phyloP scores from a whole-genome alignment of 768 basidiomycete genomes.

The Phlegmacium glaucopus region DNA sequence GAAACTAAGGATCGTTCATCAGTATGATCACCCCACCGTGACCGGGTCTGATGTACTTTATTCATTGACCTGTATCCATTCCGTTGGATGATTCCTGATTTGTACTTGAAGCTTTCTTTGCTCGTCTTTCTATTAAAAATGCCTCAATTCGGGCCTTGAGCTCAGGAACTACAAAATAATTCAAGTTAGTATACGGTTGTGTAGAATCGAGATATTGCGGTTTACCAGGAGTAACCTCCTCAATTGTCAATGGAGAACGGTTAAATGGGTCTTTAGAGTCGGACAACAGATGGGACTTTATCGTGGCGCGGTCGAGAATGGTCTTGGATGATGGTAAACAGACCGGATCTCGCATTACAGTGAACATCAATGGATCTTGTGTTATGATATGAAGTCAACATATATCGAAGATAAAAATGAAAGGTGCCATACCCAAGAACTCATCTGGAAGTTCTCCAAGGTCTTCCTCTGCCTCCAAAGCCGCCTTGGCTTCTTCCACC shows the following conservation, averaged over 20 bases:
- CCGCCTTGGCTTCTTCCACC: slow-evolving; percentile 81
- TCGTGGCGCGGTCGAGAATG: slow-evolving; percentile 84
- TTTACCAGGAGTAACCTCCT: slow-evolving; percentile 76
- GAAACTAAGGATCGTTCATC: too few relatives aligned
- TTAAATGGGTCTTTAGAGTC: slow-evolving; percentile 96
- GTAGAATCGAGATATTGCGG: slow-evolving; percentile 6
- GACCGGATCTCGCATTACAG: slow-evolving; percentile 95
- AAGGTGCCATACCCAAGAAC: slow-evolving; percentile 63
- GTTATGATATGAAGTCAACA: slow-evolving; percentile 2
- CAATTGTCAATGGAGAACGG: slow-evolving; percentile 73
- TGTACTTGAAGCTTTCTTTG: slow-evolving; percentile 25
- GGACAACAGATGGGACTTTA: slow-evolving; percentile 91
- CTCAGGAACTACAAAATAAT: slow-evolving; percentile 48
- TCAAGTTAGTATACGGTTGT: not conserved
- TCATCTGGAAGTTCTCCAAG: slow-evolving; percentile 94
- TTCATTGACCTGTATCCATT: slow-evolving; percentile 11
- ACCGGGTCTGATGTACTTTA: not conserved
- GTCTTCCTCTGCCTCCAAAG: slow-evolving; percentile 86
- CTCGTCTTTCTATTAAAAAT: slow-evolving; percentile 59
- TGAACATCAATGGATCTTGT: slow-evolving; percentile 85
- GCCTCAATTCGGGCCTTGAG: slow-evolving; percentile 72
- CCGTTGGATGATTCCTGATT: slow-evolving; percentile 5
- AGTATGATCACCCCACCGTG: too few relatives aligned
- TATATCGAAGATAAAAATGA: not conserved
- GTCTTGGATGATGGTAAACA: slow-evolving; percentile 78